Evolutionary conservation across 2,329 filamentous ascomycete genomes (phyloP).

Genomic region (Rutstroemia sp.): DNA sequence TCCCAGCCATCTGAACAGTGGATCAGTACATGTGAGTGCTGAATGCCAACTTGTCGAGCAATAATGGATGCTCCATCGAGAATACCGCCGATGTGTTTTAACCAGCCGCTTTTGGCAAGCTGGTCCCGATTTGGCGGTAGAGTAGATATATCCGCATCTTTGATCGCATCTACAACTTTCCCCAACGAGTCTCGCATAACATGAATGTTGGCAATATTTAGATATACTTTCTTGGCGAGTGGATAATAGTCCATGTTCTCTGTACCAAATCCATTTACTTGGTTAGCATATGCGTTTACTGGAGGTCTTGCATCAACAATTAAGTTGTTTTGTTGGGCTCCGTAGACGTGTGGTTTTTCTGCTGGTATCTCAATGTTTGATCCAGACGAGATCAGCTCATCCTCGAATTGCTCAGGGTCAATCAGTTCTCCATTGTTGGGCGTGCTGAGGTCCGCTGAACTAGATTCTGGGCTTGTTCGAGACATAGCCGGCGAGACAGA

Average conservation of each 20-base stretch:
- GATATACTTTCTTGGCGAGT: slow-evolving; percentile 81
- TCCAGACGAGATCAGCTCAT: slow-evolving; percentile 51
- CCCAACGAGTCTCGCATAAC: slow-evolving; percentile 91
- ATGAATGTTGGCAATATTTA: slow-evolving; percentile 97
- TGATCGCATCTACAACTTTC: slow-evolving; percentile 81
- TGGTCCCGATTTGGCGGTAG: slow-evolving; percentile 75
- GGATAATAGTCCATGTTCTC: slow-evolving; percentile 98
- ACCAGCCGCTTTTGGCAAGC: slow-evolving; percentile 78
- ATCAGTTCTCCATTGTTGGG: slow-evolving; percentile 39
- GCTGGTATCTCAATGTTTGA: slow-evolving; percentile 44
- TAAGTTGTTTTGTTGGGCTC: slow-evolving; percentile 85
- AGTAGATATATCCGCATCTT: slow-evolving; percentile 82
- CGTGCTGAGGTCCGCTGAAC: slow-evolving; percentile 41
- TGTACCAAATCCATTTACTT: slow-evolving; percentile 84
- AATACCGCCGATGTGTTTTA: slow-evolving; percentile 80
- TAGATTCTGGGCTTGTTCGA: slow-evolving; percentile 37
- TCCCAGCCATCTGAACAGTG: slow-evolving; percentile 99
- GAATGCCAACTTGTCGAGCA: slow-evolving; percentile 78
- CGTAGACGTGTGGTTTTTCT: slow-evolving; percentile 65
- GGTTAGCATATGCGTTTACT: slow-evolving; percentile 91
- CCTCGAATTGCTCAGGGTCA: slow-evolving; percentile 60
- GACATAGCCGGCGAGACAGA: slow-evolving; percentile 20
- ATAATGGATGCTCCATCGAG: slow-evolving; percentile 81
- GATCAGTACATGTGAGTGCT: slow-evolving; percentile 90
- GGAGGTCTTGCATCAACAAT: slow-evolving; percentile 94